These are phyloP conservation scores for Lachnellula subtilissima DNA, from an alignment of 2,329 filamentous ascomycete species.

Conservation along the genomic window DNA sequence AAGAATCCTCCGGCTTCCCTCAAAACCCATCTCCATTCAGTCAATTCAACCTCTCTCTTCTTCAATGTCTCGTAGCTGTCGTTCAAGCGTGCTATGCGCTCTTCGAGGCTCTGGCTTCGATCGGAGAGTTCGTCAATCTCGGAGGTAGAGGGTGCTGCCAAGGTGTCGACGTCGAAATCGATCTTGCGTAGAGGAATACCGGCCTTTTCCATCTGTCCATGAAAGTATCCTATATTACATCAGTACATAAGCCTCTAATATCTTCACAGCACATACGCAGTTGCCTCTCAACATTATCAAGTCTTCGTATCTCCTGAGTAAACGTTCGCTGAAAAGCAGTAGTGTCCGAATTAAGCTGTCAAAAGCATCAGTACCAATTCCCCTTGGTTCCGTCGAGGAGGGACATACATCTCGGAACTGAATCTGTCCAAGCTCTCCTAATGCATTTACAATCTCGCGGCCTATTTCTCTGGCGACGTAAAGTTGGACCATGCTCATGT, in stretches of 20 bases:
- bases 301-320: conserved; percentile 91
- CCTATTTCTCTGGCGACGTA: conserved; percentile 99
- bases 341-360: conserved; percentile 83
- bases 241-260: conserved; percentile 7
- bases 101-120: conserved; percentile 86
- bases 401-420: conserved; percentile 85
- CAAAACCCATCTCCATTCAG: conserved; percentile 97
- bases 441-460: conserved; percentile 90
- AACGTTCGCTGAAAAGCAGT: conserved; percentile 96
- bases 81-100: conserved; percentile 84
- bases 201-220: conserved; percentile 91
- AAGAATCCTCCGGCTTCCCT: conserved; percentile 97
- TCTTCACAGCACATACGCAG: conserved; percentile 61
- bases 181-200: conserved; percentile 81
- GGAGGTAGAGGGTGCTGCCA: conserved; percentile 82
- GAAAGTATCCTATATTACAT: conserved; percentile 71
- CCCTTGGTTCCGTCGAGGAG: background rate
- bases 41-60: conserved; percentile 93
- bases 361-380: conserved; percentile 18
- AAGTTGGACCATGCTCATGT: conserved; percentile 99
- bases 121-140: conserved; percentile 96
- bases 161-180: conserved; percentile 81
- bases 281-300: conserved; percentile 97
- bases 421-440: conserved; percentile 93
- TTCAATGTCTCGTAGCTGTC: conserved; percentile 98